Evolutionary conservation across 768 basidiomycete genomes (phyloP).

Genomic region (Auriscalpium orientale): DNA sequence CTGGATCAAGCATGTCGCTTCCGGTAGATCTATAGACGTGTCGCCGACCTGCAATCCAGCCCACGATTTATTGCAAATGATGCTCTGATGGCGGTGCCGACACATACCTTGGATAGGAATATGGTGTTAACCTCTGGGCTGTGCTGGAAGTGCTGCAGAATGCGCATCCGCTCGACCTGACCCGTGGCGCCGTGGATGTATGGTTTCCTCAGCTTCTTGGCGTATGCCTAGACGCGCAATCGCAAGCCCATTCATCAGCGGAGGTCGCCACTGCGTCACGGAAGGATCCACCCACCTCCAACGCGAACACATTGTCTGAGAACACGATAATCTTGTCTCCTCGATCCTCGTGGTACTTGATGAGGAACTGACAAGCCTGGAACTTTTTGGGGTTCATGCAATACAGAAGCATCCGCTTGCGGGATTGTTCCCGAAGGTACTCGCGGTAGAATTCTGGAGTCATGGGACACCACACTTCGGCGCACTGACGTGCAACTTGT

Average conservation of each 20-base stretch:
- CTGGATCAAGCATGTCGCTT: slow-evolving; percentile 98
- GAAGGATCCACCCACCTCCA: slow-evolving; percentile 59
- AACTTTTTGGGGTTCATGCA: slow-evolving; percentile 99
- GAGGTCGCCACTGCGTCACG: not conserved
- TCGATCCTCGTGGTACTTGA: slow-evolving; percentile 94
- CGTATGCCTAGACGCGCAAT: slow-evolving; percentile 59
- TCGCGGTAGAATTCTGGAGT: slow-evolving; percentile 98
- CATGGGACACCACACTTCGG: slow-evolving; percentile 99
- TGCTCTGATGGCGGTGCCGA: slow-evolving; percentile 3
- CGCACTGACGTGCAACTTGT: slow-evolving; percentile 53
- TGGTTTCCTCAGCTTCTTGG: slow-evolving; percentile 85
- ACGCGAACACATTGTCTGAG: slow-evolving; percentile 94
- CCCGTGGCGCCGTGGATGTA: slow-evolving; percentile 96
- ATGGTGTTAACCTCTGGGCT: slow-evolving; percentile 96
- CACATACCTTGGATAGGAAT: slow-evolving; percentile 81
- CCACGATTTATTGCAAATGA: slow-evolving; percentile 7
- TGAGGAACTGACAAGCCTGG: slow-evolving; percentile 97
- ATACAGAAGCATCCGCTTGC: slow-evolving; percentile 93
- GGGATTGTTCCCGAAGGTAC: slow-evolving; percentile 86
- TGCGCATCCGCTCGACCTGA: slow-evolving; percentile 91
- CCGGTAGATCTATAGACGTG: slow-evolving; percentile 97
- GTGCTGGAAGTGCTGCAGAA: slow-evolving; percentile 92
- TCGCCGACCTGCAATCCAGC: slow-evolving; percentile 70
- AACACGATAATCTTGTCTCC: slow-evolving; percentile 99
- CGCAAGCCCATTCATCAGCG: not conserved